A percentile compares a stretch with the other conserved stretches of the same genome.
Evolutionary conservation across 108 stramenopile genomes (phyloP).

Genomic region (Skeletonema menzelii): DNA sequence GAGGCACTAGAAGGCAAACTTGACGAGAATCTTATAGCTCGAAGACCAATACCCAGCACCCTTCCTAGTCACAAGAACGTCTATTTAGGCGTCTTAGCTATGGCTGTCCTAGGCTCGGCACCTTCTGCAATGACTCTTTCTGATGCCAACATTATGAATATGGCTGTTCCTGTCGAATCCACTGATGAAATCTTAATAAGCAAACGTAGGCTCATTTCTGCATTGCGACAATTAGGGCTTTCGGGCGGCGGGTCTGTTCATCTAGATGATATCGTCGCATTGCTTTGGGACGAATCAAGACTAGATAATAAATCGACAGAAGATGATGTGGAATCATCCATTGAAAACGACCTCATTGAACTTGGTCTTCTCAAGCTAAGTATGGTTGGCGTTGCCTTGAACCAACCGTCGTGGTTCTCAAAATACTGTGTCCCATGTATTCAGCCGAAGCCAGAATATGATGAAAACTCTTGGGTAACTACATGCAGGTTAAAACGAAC

Average conservation of each 20-base stretch:
- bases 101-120: constrained; percentile 65
- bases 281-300: constrained; percentile 36
- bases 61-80: constrained; percentile 77
- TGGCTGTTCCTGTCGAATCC: constrained; percentile 53
- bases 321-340: constrained; percentile 46
- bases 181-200: constrained; percentile 69
- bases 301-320: constrained; percentile 11
- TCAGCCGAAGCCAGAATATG: constrained; percentile 9
- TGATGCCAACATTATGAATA: constrained; percentile 71
- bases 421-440: constrained; percentile 76
- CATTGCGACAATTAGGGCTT: constrained; percentile 19
- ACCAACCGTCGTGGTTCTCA: constrained; percentile 60
- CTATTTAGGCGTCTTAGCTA: constrained; percentile 61
- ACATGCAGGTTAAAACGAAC: constrained; percentile 49
- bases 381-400: constrained; percentile 69
- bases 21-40: constrained; percentile 58
- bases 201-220: constrained; percentile 50
- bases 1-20: constrained; percentile 39
- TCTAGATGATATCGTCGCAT: constrained; percentile 33
- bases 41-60: constrained; percentile 76
- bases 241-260: constrained; percentile 3
- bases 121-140: constrained; percentile 69
- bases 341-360: constrained; percentile 56
- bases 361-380: constrained; percentile 76
- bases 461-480: constrained; percentile 24